These are phyloP conservation scores for Penicillium sp. DNA, from an alignment of 2,329 filamentous ascomycete genomes.

Conservation along the genomic window DNA sequence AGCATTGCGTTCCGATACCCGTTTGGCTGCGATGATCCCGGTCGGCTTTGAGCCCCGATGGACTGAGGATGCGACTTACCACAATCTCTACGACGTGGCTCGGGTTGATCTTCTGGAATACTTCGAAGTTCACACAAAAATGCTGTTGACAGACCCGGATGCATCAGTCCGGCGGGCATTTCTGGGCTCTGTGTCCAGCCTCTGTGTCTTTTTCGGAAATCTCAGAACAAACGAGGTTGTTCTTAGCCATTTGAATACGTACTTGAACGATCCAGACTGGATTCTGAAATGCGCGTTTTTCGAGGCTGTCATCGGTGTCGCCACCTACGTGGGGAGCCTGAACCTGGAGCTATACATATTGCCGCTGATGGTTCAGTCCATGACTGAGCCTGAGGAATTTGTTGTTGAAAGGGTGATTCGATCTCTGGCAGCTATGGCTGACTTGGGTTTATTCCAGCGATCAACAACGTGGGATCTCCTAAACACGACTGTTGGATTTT, in stretches of 20 bases:
- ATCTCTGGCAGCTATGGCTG: slow-evolving; percentile 78
- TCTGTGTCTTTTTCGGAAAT: slow-evolving; percentile 91
- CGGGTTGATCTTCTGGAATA: slow-evolving; percentile 70
- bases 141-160: slow-evolving; percentile 77
- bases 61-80: slow-evolving; percentile 60
- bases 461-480: slow-evolving; percentile 79
- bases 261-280: slow-evolving; percentile 94
- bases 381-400: slow-evolving; percentile 86
- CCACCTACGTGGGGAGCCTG: slow-evolving; percentile 76
- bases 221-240: slow-evolving; percentile 93
- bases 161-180: slow-evolving; percentile 82
- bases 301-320: slow-evolving; percentile 86
- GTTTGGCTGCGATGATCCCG: slow-evolving; percentile 66
- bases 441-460: slow-evolving; percentile 76
- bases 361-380: slow-evolving; percentile 86
- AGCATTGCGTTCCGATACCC: slow-evolving; percentile 72
- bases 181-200: slow-evolving; percentile 75
- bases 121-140: slow-evolving; percentile 81
- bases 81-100: slow-evolving; percentile 80
- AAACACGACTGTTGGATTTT: slow-evolving; percentile 71
- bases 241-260: slow-evolving; percentile 89
- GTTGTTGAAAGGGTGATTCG: slow-evolving; percentile 85
- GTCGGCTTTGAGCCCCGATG: slow-evolving; percentile 64
- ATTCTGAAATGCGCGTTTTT: slow-evolving; percentile 94
- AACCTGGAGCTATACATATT: slow-evolving; percentile 91